A percentile compares a stretch with the other conserved stretches of the same genome.
Conservation (phyloP, 169 alveolate genomes). For the Plasmodium malariae region DNA sequence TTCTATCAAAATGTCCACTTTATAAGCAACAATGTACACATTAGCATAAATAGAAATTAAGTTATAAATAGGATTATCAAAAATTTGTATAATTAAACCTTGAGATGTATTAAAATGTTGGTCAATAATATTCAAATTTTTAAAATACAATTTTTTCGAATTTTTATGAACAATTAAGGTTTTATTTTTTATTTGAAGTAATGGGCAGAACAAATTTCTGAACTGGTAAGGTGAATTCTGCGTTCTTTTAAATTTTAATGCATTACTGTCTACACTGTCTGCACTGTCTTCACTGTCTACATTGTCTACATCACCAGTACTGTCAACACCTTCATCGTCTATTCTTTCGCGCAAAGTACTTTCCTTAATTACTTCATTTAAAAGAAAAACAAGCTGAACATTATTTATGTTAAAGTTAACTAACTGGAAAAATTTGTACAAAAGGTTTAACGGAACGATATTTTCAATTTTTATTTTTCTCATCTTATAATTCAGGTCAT, state of each 20-base stretch:
- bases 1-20: constrained; percentile 60
- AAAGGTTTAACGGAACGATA: constrained; percentile 42
- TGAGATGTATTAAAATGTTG: constrained; percentile 49
- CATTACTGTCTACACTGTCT: neutral
- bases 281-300: neutral
- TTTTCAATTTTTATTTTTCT: constrained; percentile 59
- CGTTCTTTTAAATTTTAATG: constrained; percentile 7
- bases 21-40: constrained; percentile 65
- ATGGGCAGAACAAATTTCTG: constrained; percentile 54
- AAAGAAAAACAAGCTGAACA: constrained; percentile 33
- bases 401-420: constrained; percentile 69
- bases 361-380: constrained; percentile 60
- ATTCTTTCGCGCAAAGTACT: constrained; percentile 4
- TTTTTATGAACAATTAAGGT: constrained; percentile 72
- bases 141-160: constrained; percentile 41
- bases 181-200: constrained; percentile 73
- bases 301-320: neutral
- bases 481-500: constrained; percentile 15
- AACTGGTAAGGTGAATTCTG: constrained; percentile 32
- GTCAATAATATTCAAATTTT: constrained; percentile 55
- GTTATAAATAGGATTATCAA: constrained; percentile 23
- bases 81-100: constrained; percentile 60
- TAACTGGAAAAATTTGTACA: constrained; percentile 66
- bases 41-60: constrained; percentile 41
- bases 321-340: neutral